These are phyloP conservation scores for Sporothrix pseudoabietina DNA, from an alignment of 2,329 filamentous ascomycete genomes.

Conservation along the genomic window DNA sequence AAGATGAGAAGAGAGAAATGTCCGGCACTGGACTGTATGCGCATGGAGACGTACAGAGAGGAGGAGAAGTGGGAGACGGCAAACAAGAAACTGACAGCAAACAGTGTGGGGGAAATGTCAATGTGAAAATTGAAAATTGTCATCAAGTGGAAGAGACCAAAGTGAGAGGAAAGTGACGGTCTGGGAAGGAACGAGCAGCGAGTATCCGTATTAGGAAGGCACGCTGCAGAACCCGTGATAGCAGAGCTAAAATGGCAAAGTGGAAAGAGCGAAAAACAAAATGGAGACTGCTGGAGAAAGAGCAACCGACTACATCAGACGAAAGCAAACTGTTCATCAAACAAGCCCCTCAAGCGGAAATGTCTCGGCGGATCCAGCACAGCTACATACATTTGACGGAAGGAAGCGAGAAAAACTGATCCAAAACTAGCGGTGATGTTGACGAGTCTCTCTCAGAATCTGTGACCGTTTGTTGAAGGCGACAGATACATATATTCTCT, in stretches of 20 bases:
- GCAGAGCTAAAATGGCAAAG: neutral
- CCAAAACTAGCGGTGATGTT: neutral
- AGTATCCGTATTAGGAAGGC: slow-evolving; percentile 19
- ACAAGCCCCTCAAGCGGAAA: neutral
- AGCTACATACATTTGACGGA: neutral
- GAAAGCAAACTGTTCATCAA: neutral
- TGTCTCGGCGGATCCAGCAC: slow-evolving; percentile 9
- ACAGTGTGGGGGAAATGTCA: neutral
- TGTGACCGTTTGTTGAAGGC: neutral
- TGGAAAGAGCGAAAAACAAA: neutral
- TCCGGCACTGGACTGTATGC: neutral
- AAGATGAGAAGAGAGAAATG: neutral
- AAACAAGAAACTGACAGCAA: neutral
- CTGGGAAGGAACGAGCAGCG: neutral
- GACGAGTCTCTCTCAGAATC: neutral
- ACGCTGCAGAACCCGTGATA: slow-evolving; percentile 6
- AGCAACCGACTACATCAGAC: neutral
- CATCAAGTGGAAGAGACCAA: neutral
- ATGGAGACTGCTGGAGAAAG: neutral
- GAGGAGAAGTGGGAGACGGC: neutral
- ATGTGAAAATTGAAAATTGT: neutral
- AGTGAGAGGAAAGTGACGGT: neutral
- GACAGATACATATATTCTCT: neutral
- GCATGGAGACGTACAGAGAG: neutral
- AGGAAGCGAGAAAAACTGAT: neutral